Evolutionary conservation across 176 grass and related monocot genomes (phyloP).

Genomic region (Triticum turgidum): DNA sequence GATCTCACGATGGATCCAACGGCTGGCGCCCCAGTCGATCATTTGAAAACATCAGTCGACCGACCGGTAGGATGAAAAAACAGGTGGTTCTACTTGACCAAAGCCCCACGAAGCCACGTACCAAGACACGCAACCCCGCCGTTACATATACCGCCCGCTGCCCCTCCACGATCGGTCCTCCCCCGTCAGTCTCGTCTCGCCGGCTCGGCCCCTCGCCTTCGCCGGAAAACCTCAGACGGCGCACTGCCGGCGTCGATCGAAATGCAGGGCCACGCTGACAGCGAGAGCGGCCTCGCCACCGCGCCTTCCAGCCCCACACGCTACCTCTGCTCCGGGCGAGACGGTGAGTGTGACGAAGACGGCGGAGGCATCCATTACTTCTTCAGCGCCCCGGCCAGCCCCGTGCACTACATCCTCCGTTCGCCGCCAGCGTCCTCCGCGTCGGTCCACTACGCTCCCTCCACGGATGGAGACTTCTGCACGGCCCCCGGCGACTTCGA

Average conservation of each 20-base stretch:
- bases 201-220: background rate
- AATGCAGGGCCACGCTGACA: conserved; percentile 27
- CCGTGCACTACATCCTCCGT: conserved; percentile 58
- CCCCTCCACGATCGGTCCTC: background rate
- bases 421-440: conserved; percentile 37
- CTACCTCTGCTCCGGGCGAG: background rate
- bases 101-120: background rate
- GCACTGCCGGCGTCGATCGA: background rate
- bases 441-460: background rate
- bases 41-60: too few species aligned
- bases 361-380: conserved; percentile 11
- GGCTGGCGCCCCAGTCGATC: too few species aligned
- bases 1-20: too few species aligned
- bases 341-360: background rate
- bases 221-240: conserved; percentile 24
- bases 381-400: conserved; percentile 50
- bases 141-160: conserved; percentile 26
- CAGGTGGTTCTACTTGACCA: background rate
- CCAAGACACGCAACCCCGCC: background rate
- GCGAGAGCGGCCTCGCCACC: background rate
- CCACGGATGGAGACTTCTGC: background rate
- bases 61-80: background rate
- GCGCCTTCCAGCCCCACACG: background rate
- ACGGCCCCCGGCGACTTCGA: conserved; percentile 34
- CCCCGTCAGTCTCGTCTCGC: background rate